Evolutionary conservation across 306 rosid genomes (phyloP).

Genomic region (Delonix regia): DNA sequence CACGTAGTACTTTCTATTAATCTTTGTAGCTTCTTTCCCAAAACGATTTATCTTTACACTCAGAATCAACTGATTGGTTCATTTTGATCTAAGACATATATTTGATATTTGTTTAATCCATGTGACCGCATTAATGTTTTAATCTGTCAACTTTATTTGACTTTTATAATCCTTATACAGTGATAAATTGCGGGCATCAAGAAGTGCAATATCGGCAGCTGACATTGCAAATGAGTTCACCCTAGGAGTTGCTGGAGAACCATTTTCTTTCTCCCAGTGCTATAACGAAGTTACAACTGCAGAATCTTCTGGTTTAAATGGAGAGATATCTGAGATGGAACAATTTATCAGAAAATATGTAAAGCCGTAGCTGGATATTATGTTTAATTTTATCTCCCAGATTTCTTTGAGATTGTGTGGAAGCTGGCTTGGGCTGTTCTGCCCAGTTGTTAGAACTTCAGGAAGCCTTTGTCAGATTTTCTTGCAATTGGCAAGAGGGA

Average conservation of each 20-base stretch:
- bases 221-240: slow-evolving; percentile 80
- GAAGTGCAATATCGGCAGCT: slow-evolving; percentile 83
- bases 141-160: slow-evolving; percentile 11
- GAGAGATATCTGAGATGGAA: slow-evolving; percentile 73
- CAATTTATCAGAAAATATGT: slow-evolving; percentile 76
- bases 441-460: background rate
- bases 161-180: slow-evolving; percentile 47
- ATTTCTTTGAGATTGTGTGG: background rate
- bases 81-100: slow-evolving; percentile 15
- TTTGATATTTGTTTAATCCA: background rate
- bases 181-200: slow-evolving; percentile 79
- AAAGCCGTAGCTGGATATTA: slow-evolving; percentile 41
- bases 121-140: background rate
- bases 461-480: slow-evolving; percentile 3
- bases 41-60: background rate
- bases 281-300: slow-evolving; percentile 73
- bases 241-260: slow-evolving; percentile 69
- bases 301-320: slow-evolving; percentile 78
- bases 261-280: slow-evolving; percentile 81
- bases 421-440: background rate
- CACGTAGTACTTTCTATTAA: slow-evolving; percentile 1
- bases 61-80: slow-evolving; percentile 24
- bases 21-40: slow-evolving; percentile 17
- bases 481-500: background rate
- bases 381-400: background rate